Conservation (phyloP, 208 protist species). For the Naegleria lovaniensis region DNA sequence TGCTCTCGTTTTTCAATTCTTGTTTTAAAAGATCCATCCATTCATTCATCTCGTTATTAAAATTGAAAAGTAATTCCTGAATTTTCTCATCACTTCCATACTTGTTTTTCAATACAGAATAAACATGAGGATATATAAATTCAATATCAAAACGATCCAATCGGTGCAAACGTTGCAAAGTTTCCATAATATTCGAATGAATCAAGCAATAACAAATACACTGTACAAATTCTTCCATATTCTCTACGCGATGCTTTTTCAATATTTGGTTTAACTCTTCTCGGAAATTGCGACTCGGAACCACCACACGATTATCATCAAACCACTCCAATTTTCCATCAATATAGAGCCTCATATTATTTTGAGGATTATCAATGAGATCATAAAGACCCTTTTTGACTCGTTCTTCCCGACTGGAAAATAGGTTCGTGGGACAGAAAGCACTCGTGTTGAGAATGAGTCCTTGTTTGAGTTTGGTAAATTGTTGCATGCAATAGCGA, state of each 20-base stretch:
- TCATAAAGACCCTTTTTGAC: neutral
- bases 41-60: neutral
- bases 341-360: conserved; percentile 15
- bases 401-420: neutral
- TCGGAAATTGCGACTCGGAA: neutral
- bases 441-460: neutral
- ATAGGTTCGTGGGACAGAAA: conserved; percentile 11
- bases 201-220: neutral
- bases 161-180: neutral
- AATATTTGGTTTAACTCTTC: neutral
- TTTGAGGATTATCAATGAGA: conserved; percentile 7
- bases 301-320: neutral
- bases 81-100: neutral
- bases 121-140: neutral
- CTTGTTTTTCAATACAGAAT: neutral
- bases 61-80: neutral
- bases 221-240: neutral
- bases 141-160: conserved; percentile 9
- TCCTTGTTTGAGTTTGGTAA: neutral
- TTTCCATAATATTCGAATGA: neutral
- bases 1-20: neutral
- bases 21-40: neutral
- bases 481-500: conserved; percentile 4
- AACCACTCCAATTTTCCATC: neutral
- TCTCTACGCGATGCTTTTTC: neutral